Percentiles rank a stretch among this genome's conserved stretches.
These are phyloP conservation scores for Lactifluus volemus DNA, from an alignment of 768 basidiomycete genomes.

Conservation along the genomic window DNA sequence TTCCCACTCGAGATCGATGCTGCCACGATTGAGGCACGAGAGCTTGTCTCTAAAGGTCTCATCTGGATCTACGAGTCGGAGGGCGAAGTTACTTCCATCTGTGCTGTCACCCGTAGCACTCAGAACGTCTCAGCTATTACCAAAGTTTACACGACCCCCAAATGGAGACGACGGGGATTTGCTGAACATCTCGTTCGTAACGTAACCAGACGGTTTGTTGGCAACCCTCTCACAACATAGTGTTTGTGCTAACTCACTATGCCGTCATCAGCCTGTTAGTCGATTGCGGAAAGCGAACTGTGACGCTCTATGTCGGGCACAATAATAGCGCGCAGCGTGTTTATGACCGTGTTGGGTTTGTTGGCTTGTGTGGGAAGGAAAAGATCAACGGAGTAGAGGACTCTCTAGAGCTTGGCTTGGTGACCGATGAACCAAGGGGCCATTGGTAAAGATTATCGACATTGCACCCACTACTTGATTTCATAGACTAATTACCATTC, in stretches of 20 bases:
- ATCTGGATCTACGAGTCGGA: slow-evolving; percentile 44
- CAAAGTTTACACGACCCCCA: slow-evolving; percentile 45
- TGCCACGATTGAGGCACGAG: slow-evolving; percentile 37
- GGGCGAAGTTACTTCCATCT: slow-evolving; percentile 38
- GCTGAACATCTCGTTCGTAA: slow-evolving; percentile 44
- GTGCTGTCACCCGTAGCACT: slow-evolving; percentile 48
- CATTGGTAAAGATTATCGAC: slow-evolving; percentile 37
- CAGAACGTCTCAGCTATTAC: slow-evolving; percentile 44
- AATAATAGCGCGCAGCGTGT: slow-evolving; percentile 43
- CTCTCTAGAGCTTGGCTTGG: slow-evolving; percentile 47
- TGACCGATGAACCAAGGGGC: slow-evolving; percentile 34
- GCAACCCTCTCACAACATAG: not conserved
- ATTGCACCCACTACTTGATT: not conserved
- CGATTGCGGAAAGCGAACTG: slow-evolving; percentile 36
- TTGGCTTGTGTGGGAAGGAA: slow-evolving; percentile 34
- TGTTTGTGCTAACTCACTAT: slow-evolving; percentile 10
- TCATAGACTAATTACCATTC: not conserved
- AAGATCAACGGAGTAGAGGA: slow-evolving; percentile 36
- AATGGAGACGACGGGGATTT: slow-evolving; percentile 38
- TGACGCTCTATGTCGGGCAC: slow-evolving; percentile 47
- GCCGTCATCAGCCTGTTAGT: slow-evolving; percentile 31
- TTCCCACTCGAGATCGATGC: slow-evolving; percentile 35
- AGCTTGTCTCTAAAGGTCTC: slow-evolving; percentile 40
- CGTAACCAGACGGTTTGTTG: slow-evolving; percentile 36
- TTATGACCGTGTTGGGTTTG: slow-evolving; percentile 47